Evolutionary conservation across 176 grass and related monocot genomes (phyloP).

Genomic region (Musa schizocarpa): DNA sequence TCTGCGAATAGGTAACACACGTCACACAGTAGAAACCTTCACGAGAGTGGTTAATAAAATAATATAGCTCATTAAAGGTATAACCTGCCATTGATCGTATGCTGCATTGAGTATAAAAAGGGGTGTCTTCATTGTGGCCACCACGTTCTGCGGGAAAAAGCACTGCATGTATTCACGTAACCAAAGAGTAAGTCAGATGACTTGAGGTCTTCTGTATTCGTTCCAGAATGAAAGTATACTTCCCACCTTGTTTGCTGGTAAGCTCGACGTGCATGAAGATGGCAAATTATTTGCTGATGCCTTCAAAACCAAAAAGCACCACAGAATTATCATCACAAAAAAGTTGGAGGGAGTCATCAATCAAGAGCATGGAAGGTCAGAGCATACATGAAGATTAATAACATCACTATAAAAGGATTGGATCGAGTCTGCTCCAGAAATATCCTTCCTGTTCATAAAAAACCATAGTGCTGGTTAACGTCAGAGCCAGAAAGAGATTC

Average conservation of each 20-base stretch:
- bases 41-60: not conserved
- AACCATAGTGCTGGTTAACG: too few relatives aligned
- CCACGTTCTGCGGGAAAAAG: constrained; percentile 83
- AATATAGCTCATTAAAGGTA: not conserved
- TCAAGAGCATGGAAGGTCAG: too few relatives aligned
- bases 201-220: not conserved
- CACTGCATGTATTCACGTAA: constrained; percentile 49
- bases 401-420: constrained; percentile 35
- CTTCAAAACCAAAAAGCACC: constrained; percentile 23
- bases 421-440: constrained; percentile 35
- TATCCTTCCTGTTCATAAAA: constrained; percentile 39
- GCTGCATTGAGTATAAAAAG: constrained; percentile 92
- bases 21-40: not conserved
- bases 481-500: too few relatives aligned
- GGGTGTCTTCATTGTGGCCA: constrained; percentile 57
- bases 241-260: constrained; percentile 64
- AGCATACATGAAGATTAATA: constrained; percentile 43
- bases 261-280: constrained; percentile 59
- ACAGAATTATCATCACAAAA: not conserved
- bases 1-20: constrained; percentile 25
- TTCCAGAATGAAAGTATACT: constrained; percentile 7
- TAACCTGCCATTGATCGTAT: constrained; percentile 96
- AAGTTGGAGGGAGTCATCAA: not conserved
- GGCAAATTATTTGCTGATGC: constrained; percentile 62
- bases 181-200: not conserved